Conservation (phyloP, 2,329 filamentous ascomycete genomes). For the Leptodontidium sp. region DNA sequence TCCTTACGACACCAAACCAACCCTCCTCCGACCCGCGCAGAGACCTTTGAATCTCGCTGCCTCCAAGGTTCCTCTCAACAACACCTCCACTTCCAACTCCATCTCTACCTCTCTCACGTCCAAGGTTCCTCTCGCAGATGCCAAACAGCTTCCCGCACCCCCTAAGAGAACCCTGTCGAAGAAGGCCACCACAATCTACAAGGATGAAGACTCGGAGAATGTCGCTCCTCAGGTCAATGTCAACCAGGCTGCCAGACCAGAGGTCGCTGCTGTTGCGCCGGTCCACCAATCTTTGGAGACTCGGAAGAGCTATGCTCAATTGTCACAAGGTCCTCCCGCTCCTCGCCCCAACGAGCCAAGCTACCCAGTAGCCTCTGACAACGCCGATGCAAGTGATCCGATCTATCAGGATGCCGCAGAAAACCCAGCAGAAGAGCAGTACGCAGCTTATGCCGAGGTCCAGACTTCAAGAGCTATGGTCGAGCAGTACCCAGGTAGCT, state of each 20-base stretch:
- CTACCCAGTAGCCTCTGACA: conserved; percentile 25
- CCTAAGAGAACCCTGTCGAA: conserved; percentile 58
- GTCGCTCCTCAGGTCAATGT: conserved; percentile 25
- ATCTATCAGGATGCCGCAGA: conserved; percentile 36
- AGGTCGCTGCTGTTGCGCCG: conserved; percentile 38
- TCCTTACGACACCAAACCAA: conserved; percentile 52
- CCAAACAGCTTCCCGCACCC: conserved; percentile 44
- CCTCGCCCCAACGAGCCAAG: conserved; percentile 42
- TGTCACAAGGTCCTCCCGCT: conserved; percentile 39
- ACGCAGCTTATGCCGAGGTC: conserved; percentile 23
- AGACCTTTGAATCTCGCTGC: conserved; percentile 54
- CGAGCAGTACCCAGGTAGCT: conserved; percentile 3
- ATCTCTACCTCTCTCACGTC: conserved; percentile 34
- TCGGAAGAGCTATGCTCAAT: conserved; percentile 41
- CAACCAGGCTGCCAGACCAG: conserved; percentile 44
- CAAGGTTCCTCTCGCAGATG: conserved; percentile 44
- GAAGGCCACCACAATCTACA: conserved; percentile 62
- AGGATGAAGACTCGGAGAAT: conserved; percentile 53
- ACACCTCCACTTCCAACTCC: conserved; percentile 23
- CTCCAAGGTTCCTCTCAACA: conserved; percentile 33
- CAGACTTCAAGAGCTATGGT: conserved; percentile 3
- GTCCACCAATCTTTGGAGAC: conserved; percentile 43
- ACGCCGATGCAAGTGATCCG: conserved; percentile 29
- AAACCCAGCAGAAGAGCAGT: conserved; percentile 14
- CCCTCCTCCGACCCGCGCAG: conserved; percentile 67